Conservation (phyloP, 441 rosid species). For the Syzygium syzygioides region DNA sequence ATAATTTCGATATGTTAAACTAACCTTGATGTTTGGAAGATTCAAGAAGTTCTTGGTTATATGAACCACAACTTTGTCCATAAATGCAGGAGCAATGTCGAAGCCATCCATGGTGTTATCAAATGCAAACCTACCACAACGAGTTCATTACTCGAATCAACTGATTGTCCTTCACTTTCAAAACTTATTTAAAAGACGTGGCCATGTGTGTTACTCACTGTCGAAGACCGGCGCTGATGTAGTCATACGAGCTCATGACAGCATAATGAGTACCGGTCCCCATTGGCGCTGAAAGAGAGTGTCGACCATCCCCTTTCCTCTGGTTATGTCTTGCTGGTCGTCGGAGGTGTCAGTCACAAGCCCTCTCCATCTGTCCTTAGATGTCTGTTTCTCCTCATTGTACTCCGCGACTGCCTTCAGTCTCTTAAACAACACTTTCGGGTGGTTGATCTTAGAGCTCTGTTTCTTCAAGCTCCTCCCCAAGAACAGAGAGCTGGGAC, state of each 20-base stretch:
- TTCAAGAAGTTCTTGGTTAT: slow-evolving; percentile 13
- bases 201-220: neutral
- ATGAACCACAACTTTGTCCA: slow-evolving; percentile 12
- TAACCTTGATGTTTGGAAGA: slow-evolving; percentile 10
- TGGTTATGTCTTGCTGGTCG: slow-evolving; percentile 14
- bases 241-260: slow-evolving; percentile 9
- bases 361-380: slow-evolving; percentile 1
- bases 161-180: neutral
- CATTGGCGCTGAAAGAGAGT: slow-evolving; percentile 7
- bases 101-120: slow-evolving; percentile 7
- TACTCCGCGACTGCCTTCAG: neutral
- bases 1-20: neutral
- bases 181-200: neutral
- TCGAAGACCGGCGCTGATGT: neutral
- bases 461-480: neutral
- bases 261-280: slow-evolving; percentile 8
- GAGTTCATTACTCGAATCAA: neutral
- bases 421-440: neutral
- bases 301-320: slow-evolving; percentile 16
- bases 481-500: neutral
- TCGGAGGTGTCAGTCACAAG: neutral
- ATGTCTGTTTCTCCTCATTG: neutral
- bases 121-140: neutral
- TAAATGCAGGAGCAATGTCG: slow-evolving; percentile 11
- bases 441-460: neutral